phyloP scores from a whole-genome alignment of 2,329 filamentous ascomycete species.

The Colletotrichum sp. region DNA sequence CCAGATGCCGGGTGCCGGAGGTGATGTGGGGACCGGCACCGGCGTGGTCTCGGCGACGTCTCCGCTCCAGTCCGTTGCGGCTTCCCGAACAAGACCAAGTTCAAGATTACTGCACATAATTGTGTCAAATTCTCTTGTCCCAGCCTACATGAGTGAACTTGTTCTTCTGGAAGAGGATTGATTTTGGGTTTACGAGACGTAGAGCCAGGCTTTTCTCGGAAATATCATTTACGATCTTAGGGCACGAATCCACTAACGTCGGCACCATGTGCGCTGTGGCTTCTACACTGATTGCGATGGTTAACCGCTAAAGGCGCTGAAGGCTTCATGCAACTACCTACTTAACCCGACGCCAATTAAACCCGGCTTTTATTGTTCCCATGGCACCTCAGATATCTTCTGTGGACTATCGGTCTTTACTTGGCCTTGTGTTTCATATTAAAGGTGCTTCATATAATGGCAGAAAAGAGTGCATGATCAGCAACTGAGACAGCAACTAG shows the following conservation, averaged over 20 bases:
- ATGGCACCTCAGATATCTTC: neutral
- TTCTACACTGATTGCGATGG: neutral
- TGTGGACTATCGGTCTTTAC: neutral
- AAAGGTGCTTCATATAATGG: too few species aligned
- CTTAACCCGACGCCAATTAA: neutral
- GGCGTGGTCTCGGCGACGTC: neutral
- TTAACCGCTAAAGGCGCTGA: neutral
- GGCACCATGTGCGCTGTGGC: neutral
- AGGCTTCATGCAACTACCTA: neutral
- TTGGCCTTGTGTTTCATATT: neutral
- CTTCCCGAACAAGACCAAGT: neutral
- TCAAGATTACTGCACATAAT: neutral
- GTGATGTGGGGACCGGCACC: neutral
- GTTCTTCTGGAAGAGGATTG: neutral
- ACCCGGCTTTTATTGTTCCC: neutral
- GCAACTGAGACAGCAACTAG: neutral
- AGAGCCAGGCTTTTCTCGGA: neutral
- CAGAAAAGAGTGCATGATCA: neutral
- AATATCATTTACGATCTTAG: neutral
- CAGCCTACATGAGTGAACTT: rapidly evolving
- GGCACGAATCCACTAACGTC: neutral
- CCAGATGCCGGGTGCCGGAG: neutral
- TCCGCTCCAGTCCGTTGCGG: neutral
- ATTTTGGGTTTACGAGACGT: rapidly evolving
- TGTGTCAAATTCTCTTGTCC: neutral